Conservation (phyloP, 305 asterid species). For the Caryopteris hybrid region DNA sequence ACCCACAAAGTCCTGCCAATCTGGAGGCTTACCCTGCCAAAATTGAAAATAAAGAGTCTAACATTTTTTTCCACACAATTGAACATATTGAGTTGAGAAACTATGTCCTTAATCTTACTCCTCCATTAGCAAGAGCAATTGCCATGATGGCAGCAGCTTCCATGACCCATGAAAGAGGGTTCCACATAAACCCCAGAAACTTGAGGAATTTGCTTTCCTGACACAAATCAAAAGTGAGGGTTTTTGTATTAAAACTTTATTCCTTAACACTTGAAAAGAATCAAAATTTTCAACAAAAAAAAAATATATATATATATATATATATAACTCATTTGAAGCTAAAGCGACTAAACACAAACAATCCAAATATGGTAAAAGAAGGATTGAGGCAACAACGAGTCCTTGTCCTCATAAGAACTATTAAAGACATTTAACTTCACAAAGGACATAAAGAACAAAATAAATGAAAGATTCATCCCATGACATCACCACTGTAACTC, state of each 20-base stretch:
- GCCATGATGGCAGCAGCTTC: constrained; percentile 99
- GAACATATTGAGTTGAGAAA: constrained; percentile 16
- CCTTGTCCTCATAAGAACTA: constrained; percentile 5
- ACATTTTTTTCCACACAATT: background rate
- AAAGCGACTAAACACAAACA: background rate
- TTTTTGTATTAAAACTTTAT: too few relatives aligned
- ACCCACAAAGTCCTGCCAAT: constrained; percentile 99
- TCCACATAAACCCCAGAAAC: constrained; percentile 99
- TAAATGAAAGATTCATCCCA: background rate
- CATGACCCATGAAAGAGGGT: constrained; percentile 99
- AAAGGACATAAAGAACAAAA: background rate
- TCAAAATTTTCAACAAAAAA: background rate
- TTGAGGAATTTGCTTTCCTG: constrained; percentile 93
- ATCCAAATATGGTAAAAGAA: constrained; percentile 2
- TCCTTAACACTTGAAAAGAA: background rate
- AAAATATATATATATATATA: too few relatives aligned
- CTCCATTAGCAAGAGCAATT: constrained; percentile 99
- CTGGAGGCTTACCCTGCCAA: constrained; percentile 95
- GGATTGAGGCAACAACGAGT: background rate
- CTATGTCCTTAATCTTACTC: constrained; percentile 44
- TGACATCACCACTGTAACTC: constrained; percentile 13
- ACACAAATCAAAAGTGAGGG: constrained; percentile 8
- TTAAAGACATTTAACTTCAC: constrained; percentile 16
- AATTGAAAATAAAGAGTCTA: background rate
- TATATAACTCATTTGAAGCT: constrained; percentile 13